Conservation (phyloP, 176 grass and related monocot genomes). For the Oryza brachyantha region DNA sequence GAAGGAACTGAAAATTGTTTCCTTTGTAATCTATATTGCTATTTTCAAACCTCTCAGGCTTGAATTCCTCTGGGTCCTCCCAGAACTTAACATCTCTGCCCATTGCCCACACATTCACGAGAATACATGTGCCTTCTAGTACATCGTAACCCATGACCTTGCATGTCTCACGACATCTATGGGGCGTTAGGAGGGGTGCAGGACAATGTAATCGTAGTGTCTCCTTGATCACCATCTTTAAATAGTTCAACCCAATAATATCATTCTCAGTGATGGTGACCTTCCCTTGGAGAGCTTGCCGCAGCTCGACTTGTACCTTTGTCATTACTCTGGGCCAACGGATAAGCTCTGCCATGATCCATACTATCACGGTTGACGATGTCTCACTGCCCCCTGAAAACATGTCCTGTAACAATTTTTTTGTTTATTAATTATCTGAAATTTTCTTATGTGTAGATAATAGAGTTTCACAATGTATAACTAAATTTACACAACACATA, state of each 20-base stretch:
- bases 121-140: not conserved
- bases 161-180: not conserved
- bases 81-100: not conserved
- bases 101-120: not conserved
- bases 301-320: slow-evolving; percentile 32
- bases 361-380: slow-evolving; percentile 7
- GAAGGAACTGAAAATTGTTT: not conserved
- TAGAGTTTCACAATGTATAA: not conserved
- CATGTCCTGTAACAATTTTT: not conserved
- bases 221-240: not conserved
- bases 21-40: not conserved
- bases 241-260: slow-evolving; percentile 10
- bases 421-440: not conserved
- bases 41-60: not conserved
- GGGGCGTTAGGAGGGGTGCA: not conserved
- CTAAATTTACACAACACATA: not conserved
- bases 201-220: not conserved
- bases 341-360: slow-evolving; percentile 37
- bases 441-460: not conserved
- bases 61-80: not conserved
- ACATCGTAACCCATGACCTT: not conserved
- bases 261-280: slow-evolving; percentile 7
- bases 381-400: slow-evolving; percentile 35
- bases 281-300: slow-evolving; percentile 27
- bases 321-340: slow-evolving; percentile 16